These are phyloP conservation scores for Endoconidiophora polonica DNA, from an alignment of 2,329 filamentous ascomycete genomes.

Conservation along the genomic window DNA sequence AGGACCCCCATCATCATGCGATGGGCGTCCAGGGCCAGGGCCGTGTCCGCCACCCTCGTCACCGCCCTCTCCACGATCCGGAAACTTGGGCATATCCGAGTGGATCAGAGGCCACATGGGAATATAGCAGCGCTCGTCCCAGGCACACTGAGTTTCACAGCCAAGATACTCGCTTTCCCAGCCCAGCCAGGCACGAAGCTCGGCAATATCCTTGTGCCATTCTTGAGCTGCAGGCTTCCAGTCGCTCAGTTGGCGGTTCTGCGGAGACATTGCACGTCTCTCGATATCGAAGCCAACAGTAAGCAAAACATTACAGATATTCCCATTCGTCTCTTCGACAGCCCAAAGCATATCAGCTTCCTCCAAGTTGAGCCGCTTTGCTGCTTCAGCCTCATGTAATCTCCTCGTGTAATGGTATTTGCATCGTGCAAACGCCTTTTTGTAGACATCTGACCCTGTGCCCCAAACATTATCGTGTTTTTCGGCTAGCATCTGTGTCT, in stretches of 20 bases:
- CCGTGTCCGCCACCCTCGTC: no score
- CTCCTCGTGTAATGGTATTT: constrained; percentile 25
- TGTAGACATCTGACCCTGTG: constrained; percentile 20
- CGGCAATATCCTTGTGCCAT: constrained; percentile 15
- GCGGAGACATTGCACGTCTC: constrained; percentile 21
- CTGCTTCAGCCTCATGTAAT: constrained; percentile 16
- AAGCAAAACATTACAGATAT: constrained; percentile 26
- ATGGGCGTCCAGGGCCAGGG: no score
- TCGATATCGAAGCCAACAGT: constrained; percentile 28
- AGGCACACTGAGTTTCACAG: constrained; percentile 25
- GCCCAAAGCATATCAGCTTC: constrained; percentile 24
- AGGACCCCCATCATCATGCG: no score
- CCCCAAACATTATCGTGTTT: constrained; percentile 18
- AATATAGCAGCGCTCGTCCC: constrained; percentile 30
- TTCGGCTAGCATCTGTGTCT: not conserved
- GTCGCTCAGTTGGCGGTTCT: not conserved
- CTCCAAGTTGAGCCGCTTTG: constrained; percentile 17
- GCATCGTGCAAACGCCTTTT: constrained; percentile 25
- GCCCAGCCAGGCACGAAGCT: constrained; percentile 32
- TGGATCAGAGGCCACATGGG: constrained; percentile 32
- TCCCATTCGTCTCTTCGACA: constrained; percentile 24
- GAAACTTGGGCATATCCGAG: constrained; percentile 7
- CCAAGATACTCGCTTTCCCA: constrained; percentile 30
- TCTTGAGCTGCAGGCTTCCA: not conserved
- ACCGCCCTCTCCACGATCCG: not conserved